Evolutionary conservation across 495 filamentous ascomycete species (phyloP), one percentile per base, ranked within the genome.

Genomic region (Viridothelium virens): DNA sequence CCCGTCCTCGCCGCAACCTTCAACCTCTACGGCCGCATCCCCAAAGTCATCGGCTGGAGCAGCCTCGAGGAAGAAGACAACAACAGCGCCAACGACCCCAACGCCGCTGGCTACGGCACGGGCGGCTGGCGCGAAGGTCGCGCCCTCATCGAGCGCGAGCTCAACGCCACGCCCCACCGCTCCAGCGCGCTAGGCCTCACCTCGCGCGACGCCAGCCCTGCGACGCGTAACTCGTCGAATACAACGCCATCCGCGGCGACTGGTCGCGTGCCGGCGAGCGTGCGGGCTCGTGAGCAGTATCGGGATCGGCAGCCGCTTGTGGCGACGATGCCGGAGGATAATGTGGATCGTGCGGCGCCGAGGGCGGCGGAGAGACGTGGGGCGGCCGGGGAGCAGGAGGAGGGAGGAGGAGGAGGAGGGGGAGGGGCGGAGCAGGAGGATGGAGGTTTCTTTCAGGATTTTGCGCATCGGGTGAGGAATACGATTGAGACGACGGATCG

Each of bases 81-180:
- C 39, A 86, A 89, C 63, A 79, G 79, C 4, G 78, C 82, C 36
- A 85, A 82, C 10, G 88, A 86, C 65, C 0, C 11, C 31, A 87
- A 86, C 61, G 79, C 79, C 4, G 78, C 82, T 37, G 86, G 82
- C 10, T 89, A 86, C 65, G 91, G 91, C 38, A 84, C 85, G n/a
- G 90, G 89, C 33, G 85, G 87, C 16, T 98, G 94, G 94, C 82
- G 92, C 41, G 94, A 98, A 79, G 94, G 94, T 14, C 83, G 90
- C n/a, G 91, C 91, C 38, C 81, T 98, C 12, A 96, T 98, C 66
- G 91, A 96, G 67, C 86, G 92, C 14, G 94, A 98, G 73, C 74
- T 95, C 18, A 85, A 88, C 62, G 88, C 87, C 0, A 72, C 81
- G 59, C 81, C 79, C n/a, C 82, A 82, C 14, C 41, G 14, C 41